Base-by-base conservation (phyloP, 352 stramenopile genomes). In the Phytophthora syringae region DNA sequence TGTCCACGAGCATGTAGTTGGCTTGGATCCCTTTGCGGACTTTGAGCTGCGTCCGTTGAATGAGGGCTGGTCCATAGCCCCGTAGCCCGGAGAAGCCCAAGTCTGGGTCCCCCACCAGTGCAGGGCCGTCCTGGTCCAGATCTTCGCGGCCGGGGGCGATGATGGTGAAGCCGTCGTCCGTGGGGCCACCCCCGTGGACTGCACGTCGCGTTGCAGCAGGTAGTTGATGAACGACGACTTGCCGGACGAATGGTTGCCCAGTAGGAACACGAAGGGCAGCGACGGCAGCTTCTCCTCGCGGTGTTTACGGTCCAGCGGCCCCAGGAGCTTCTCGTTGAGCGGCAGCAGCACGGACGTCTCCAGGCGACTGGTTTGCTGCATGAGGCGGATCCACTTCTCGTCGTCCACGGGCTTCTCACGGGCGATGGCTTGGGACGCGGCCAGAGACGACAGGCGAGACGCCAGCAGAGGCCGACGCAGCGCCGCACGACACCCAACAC, bases 211-310 rank as follows among this genome's bases (percentile, higher is more conserved):
- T 59, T 98, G 86, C 20, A 99, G 67, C 28, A 99, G 76, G 67
- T 99, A 98, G 77, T 99, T 99, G 76, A 99, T 99, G 64, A 99
- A 99, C 30, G 88, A 98, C 3, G 90, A 98, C 76, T 99, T 99
- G 52, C 98, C 98, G 5, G 86, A 98, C 57, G 95, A 99, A 78
- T 99, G 98, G 82, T 99, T 99, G 22, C 98, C 98, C 18, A 99
- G 83, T 24, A 99, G 61, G 56, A 99, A 99, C 22, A 99, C 98
- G 65, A 99, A 99, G 6, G 98, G 98, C 64, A 99, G 86, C 55
- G 91, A 89, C 24, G 93, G 96, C 57, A 97, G 78, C 67, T 97
- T 94, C 64, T 97, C 93, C 36, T 95, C 90, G 42, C 92, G 86
- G 73, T 97, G 78, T 39, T 91, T 92, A 62, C 84, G 84, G 69